Evolutionary conservation across 2,329 filamentous ascomycete genomes (phyloP).

Genomic region (Penicillium sp.): DNA sequence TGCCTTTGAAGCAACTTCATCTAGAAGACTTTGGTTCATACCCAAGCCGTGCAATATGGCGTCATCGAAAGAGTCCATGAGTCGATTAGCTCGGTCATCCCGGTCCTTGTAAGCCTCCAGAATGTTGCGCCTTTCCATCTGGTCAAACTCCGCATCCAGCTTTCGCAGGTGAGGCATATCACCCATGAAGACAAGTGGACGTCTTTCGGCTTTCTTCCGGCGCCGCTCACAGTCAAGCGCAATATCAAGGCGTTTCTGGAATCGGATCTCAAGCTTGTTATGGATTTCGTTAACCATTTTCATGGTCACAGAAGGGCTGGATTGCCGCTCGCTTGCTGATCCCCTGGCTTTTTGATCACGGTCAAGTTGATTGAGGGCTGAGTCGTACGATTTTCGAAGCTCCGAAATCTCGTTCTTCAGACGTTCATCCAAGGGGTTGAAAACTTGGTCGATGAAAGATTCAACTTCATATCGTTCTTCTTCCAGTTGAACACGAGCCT

Average conservation of each 20-base stretch:
- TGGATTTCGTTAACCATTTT: slow-evolving; percentile 49
- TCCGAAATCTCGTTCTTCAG: slow-evolving; percentile 53
- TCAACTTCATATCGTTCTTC: slow-evolving; percentile 57
- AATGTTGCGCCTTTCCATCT: slow-evolving; percentile 54
- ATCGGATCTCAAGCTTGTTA: slow-evolving; percentile 50
- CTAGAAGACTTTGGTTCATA: slow-evolving; percentile 54
- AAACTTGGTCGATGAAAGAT: slow-evolving; percentile 53
- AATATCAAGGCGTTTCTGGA: slow-evolving; percentile 52
- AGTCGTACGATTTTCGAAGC: slow-evolving; percentile 51
- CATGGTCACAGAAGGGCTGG: slow-evolving; percentile 47
- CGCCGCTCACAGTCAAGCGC: slow-evolving; percentile 57
- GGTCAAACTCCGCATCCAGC: slow-evolving; percentile 52
- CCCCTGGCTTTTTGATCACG: slow-evolving; percentile 40
- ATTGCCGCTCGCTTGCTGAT: slow-evolving; percentile 30
- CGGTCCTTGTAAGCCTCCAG: slow-evolving; percentile 53
- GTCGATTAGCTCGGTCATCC: slow-evolving; percentile 51
- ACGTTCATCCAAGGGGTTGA: slow-evolving; percentile 51
- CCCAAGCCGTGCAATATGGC: slow-evolving; percentile 54
- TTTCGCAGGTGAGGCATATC: slow-evolving; percentile 54
- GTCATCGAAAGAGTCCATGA: slow-evolving; percentile 55
- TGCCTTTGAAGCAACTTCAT: slow-evolving; percentile 49
- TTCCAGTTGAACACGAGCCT: slow-evolving; percentile 53
- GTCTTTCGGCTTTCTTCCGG: slow-evolving; percentile 57
- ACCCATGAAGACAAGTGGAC: slow-evolving; percentile 54
- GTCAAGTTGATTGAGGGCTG: slow-evolving; percentile 45